Percentiles rank a stretch among this genome's conserved stretches.
Evolutionary conservation across 345 rosid genomes (phyloP).

Genomic region (Lumnitzera littorea): DNA sequence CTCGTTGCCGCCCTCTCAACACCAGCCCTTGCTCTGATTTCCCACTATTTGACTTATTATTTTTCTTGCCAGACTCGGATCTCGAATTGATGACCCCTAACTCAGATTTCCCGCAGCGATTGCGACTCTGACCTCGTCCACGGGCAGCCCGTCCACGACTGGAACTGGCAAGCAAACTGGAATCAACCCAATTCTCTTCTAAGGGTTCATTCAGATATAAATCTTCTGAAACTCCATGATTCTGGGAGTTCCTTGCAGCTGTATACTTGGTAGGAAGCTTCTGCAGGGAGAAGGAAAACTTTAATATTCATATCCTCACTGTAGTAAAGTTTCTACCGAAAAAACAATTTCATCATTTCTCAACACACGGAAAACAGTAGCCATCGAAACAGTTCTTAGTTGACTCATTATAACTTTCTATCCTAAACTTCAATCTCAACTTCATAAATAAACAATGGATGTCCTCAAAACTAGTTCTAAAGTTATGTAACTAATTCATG

Average conservation of each 20-base stretch:
- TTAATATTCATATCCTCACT: background rate
- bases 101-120: conserved; percentile 40
- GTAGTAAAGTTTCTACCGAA: too few relatives aligned
- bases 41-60: conserved; percentile 13
- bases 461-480: too few relatives aligned
- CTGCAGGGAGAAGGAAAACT: conserved; percentile 10
- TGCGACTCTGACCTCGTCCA: conserved; percentile 36
- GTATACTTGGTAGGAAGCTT: conserved; percentile 30
- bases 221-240: conserved; percentile 19
- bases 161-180: conserved; percentile 23
- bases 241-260: conserved; percentile 26
- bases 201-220: conserved; percentile 21
- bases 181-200: conserved; percentile 46
- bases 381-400: too few relatives aligned
- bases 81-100: conserved; percentile 22
- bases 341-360: too few relatives aligned
- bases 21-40: conserved; percentile 18
- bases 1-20: conserved; percentile 43
- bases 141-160: conserved; percentile 36
- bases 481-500: too few relatives aligned
- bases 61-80: conserved; percentile 42
- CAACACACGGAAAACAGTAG: too few relatives aligned
- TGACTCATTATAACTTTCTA: too few relatives aligned
- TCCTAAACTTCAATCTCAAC: too few relatives aligned
- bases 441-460: too few relatives aligned